Base-by-base conservation (phyloP, 208 protist species). In the Crithidia thermophila region DNA sequence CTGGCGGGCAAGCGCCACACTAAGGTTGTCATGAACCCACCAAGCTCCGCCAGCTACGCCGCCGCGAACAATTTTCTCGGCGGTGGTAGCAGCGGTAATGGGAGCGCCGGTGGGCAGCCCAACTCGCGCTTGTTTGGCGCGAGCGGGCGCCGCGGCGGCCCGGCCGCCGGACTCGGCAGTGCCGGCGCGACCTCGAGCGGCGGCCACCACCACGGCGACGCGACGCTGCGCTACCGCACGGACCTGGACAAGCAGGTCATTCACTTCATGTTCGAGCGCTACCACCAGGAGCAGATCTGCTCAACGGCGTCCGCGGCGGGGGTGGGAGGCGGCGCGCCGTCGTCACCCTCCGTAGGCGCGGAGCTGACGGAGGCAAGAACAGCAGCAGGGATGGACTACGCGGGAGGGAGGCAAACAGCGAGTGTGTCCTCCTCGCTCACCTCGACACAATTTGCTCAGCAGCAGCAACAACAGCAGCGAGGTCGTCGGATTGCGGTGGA, bases 161-260 rank as follows among this genome's bases (percentile, higher is more conserved):
- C 34, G 42, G 42, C 9, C 18, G 9, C 21, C 5, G 49, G 33
- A 33, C 36, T 10, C 1, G 10, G n/a, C 2, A 42, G 56, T 21
- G 67, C 36, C 20, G 52, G 20, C 16, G 63, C 14, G 13, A 25
- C 58, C 2, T 11, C 31, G 10, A 45, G 51, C 52, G 39, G n/a
- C 34, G 52, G 52, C 36, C 34, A 74, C 53, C 21, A 46, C 40
- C 49, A 63, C 59, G 20, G 42, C n/a, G 60, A 72, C 21, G 20
- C 10, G 34, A 65, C 73, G 14, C 67, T 95, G 49, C 86, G 90
- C 39, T 95, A 95, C 70, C 77, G 85, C 4, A 95, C 90, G 0
- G 90, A 95, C 52, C 61, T 95, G 1, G 83, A 95, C 53, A 95
- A 95, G 78, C 73, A 72, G 30, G 90, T 93, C 23, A 85, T 95